phyloP scores from a whole-genome alignment of 306 rosid genomes.

The Cucurbita ficifolia region DNA sequence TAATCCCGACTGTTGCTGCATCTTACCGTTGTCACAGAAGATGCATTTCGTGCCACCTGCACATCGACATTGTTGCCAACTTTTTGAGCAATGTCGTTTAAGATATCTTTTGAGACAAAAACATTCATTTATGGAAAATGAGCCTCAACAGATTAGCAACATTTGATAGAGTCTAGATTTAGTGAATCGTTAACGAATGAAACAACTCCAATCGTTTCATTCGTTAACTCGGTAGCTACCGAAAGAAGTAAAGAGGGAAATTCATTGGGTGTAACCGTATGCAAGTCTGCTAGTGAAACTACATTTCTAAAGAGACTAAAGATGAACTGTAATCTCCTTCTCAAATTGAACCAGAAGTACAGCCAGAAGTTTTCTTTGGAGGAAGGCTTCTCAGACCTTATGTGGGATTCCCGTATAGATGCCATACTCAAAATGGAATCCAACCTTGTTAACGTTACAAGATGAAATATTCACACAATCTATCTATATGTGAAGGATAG shows the following conservation, averaged over 20 bases:
- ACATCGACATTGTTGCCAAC: not conserved
- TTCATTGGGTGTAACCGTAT: no score
- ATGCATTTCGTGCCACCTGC: conserved; percentile 92
- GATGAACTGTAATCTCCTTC: not conserved
- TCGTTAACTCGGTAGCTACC: not conserved
- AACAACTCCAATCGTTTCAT: not conserved
- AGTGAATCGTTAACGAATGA: no score
- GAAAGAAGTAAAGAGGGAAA: not conserved
- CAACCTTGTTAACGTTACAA: not conserved
- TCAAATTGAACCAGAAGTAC: not conserved
- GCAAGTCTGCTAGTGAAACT: no score
- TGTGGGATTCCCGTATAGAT: not conserved
- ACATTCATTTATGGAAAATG: not conserved
- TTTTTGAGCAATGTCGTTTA: not conserved
- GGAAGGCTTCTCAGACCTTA: not conserved
- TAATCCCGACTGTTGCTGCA: conserved; percentile 59
- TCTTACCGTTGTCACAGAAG: conserved; percentile 75
- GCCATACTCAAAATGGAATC: not conserved
- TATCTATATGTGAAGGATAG: not conserved
- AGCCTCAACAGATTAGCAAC: not conserved
- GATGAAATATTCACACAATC: not conserved
- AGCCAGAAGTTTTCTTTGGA: not conserved
- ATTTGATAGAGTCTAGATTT: no score
- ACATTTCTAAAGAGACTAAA: not conserved
- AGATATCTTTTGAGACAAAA: not conserved